Conservation (phyloP, 768 basidiomycete species). For the Rickenella mellea region DNA sequence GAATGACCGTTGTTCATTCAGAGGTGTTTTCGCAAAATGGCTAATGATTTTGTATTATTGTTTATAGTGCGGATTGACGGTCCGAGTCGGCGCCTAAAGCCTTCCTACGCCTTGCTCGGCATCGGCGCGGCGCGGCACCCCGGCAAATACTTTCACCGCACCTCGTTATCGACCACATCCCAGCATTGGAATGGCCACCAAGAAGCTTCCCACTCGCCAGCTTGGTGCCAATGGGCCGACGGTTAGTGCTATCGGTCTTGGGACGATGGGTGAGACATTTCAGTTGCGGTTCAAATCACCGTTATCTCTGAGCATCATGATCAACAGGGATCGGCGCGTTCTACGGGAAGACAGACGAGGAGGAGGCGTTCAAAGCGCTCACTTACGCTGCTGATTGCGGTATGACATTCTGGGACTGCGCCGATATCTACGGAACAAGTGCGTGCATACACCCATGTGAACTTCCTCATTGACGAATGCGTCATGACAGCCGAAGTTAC, state of each 20-base stretch:
- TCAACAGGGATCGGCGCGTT: conserved; percentile 8
- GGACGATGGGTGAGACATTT: conserved; percentile 5
- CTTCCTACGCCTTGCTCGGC: no score
- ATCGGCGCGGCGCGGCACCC: no score
- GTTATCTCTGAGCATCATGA: no score
- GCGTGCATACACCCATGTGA: neutral
- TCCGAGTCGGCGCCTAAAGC: no score
- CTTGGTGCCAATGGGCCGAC: conserved; percentile 13
- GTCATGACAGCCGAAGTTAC: conserved; percentile 10
- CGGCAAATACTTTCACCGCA: no score
- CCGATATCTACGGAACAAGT: conserved; percentile 15
- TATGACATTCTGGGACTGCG: conserved; percentile 14
- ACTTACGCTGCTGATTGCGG: conserved; percentile 12
- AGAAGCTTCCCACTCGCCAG: conserved; percentile 5
- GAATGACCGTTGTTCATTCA: no score
- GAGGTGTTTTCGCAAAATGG: no score
- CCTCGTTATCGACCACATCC: no score
- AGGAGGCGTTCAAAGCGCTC: conserved; percentile 9
- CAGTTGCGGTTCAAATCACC: no score
- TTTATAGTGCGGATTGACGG: no score
- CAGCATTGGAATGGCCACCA: no score
- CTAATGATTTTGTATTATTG: no score
- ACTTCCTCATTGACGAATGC: neutral
- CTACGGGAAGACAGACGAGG: conserved; percentile 10
- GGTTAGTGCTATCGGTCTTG: conserved; percentile 6